A percentile compares a stretch with the other conserved stretches of the same genome.
These are phyloP conservation scores for Rutstroemia sp. DNA, from an alignment of 2,329 filamentous ascomycete genomes.

Conservation along the genomic window DNA sequence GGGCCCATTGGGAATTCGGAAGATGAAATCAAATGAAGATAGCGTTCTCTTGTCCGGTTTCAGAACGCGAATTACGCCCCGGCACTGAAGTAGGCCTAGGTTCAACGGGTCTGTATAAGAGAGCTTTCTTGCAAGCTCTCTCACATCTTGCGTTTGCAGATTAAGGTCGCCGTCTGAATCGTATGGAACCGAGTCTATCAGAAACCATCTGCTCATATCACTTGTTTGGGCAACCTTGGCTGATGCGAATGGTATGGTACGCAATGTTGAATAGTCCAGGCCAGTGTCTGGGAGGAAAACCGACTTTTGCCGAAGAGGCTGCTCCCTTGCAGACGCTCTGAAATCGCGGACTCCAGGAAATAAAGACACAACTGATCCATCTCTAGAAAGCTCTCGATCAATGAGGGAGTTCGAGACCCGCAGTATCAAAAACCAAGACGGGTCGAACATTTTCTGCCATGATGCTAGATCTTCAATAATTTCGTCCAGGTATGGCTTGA, in stretches of 20 bases:
- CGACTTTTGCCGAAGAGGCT: not conserved
- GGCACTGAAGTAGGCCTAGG: constrained; percentile 3
- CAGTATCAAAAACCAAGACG: constrained; percentile 7
- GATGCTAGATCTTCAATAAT: constrained; percentile 1
- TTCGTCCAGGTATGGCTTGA: constrained; percentile 6
- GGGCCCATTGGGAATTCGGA: not conserved
- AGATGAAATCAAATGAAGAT: not conserved
- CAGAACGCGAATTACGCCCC: not conserved
- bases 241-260: not conserved
- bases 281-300: constrained; percentile 1
- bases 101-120: constrained; percentile 1
- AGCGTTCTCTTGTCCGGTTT: not conserved
- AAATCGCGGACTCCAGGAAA: constrained; percentile 1
- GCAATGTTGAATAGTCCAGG: not conserved
- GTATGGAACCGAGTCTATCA: constrained; percentile 3
- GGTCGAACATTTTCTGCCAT: constrained; percentile 7
- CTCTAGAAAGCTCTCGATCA: not conserved
- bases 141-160: constrained; percentile 1
- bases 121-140: constrained; percentile 6
- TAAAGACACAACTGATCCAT: not conserved
- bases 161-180: constrained; percentile 2
- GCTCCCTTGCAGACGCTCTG: not conserved
- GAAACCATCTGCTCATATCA: not conserved
- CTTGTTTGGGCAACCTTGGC: not conserved
- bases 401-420: constrained; percentile 1